These are phyloP conservation scores for Chenopodium quinoa DNA, from an alignment of 148 eudicot genomes.

Conservation along the genomic window DNA sequence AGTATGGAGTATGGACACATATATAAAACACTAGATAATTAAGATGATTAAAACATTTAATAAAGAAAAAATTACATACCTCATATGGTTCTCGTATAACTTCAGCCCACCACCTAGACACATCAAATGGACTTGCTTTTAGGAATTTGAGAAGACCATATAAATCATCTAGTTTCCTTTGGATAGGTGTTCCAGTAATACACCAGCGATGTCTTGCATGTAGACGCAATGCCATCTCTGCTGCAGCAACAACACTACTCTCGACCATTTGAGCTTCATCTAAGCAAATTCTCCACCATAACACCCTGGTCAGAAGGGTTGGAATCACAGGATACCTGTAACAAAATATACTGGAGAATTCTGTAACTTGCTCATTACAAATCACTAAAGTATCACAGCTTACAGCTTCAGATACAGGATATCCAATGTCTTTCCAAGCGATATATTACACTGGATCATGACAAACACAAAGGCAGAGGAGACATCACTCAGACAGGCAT, in stretches of 20 bases:
- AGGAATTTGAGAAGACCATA: conserved; percentile 92
- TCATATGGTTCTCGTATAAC: conserved; percentile 87
- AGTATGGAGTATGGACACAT: not conserved
- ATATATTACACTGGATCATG: not conserved
- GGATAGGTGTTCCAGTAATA: conserved; percentile 94
- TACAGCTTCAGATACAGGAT: not conserved
- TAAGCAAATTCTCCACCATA: conserved; percentile 95
- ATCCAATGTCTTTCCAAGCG: not conserved
- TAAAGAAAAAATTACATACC: conserved; percentile 37
- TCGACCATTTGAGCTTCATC: conserved; percentile 99
- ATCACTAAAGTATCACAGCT: not conserved
- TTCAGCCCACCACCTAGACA: conserved; percentile 77
- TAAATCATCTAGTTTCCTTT: conserved; percentile 87
- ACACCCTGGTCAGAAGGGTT: conserved; percentile 72
- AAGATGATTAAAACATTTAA: not conserved
- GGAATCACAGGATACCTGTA: conserved; percentile 90
- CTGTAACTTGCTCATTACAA: not conserved
- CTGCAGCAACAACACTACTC: conserved; percentile 73
- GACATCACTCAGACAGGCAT: not conserved
- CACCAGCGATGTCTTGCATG: conserved; percentile 88
- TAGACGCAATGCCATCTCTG: conserved; percentile 92
- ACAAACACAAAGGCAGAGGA: not conserved
- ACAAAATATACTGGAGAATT: not conserved
- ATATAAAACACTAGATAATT: not conserved
- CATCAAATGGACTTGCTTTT: conserved; percentile 73